A percentile compares a stretch with the other conserved stretches of the same genome.
Conservation (phyloP, 2,329 filamentous ascomycete species). For the Fragosphaeria purpurea region DNA sequence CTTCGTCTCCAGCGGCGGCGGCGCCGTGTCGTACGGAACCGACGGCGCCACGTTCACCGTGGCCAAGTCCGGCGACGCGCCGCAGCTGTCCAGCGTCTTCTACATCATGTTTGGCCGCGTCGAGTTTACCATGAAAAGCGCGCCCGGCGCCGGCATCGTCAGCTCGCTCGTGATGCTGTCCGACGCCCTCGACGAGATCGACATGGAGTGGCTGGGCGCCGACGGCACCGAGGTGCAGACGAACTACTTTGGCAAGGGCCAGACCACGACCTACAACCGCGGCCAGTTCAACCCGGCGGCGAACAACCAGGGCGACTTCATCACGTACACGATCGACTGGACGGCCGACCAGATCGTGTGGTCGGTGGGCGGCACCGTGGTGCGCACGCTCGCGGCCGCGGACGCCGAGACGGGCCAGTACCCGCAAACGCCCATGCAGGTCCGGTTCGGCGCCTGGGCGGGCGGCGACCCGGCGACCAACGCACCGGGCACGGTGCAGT, state of each 20-base stretch:
- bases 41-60: constrained; percentile 80
- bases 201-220: constrained; percentile 90
- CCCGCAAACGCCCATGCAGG: constrained; percentile 89
- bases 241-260: constrained; percentile 95
- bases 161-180: constrained; percentile 87
- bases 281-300: constrained; percentile 65
- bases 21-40: constrained; percentile 60
- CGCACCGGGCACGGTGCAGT: constrained; percentile 69
- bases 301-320: constrained; percentile 64
- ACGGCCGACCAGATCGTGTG: constrained; percentile 75
- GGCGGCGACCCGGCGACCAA: constrained; percentile 73
- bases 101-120: constrained; percentile 99
- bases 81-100: constrained; percentile 80
- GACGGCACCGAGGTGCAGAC: constrained; percentile 72
- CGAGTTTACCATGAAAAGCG: constrained; percentile 74
- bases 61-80: constrained; percentile 65
- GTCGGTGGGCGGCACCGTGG: constrained; percentile 67
- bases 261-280: constrained; percentile 76
- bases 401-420: constrained; percentile 66
- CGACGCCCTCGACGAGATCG: constrained; percentile 88
- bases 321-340: constrained; percentile 91
- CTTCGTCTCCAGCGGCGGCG: constrained; percentile 58
- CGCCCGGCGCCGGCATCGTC: constrained; percentile 83
- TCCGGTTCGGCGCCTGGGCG: constrained; percentile 87
- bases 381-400: constrained; percentile 62